Evolutionary conservation across 345 rosid genomes (phyloP), one percentile per base, ranked within the genome.

Genomic region (Cardiospermum halicacabum): DNA sequence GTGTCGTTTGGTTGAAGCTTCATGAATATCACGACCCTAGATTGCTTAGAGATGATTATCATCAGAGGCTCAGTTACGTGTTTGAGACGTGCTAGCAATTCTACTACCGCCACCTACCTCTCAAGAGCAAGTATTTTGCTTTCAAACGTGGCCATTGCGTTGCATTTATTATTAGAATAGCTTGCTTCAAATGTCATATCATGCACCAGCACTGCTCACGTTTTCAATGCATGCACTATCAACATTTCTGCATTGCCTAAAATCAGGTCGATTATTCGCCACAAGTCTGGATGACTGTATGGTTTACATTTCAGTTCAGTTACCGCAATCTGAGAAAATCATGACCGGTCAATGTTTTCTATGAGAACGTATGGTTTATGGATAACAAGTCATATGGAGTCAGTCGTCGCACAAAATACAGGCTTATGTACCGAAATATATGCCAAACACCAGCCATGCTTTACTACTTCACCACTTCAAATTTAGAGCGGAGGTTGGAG

Each of bases 401-500:
- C 62, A 68, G 26, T 43, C 64, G 54, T 67, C 72, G 36, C 69
- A 28, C 24, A 62, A 53, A 60, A 39, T 60, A 69, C 30, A 19
- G 69, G 56, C 51, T 67, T 68, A 62, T 65, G 27, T 71, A 78
- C 66, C 63, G 60, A 58, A 54, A 62, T 40, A 37, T 5, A 13
- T 18, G 48, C 53, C 56, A 34, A 32, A 31, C 58, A 54, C 64
- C 39, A 58, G 36, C 28, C 58, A 18, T 37, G 37, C n/a, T 65
- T n/a, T n/a, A n/a, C 75, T 76, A 88, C 76, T 83, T 87, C 70
- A 57, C 74, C 71, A 85, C 91, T 19, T 71, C 86, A 71, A 89
- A 92, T 66, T 82, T 81, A 12, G 89, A 72, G 7, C 80, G 74
- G 70, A 84, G 85, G 67, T 88, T 83, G 8, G 98, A 92, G 62